Percentiles rank a stretch among this genome's conserved stretches.
Evolutionary conservation across 2,329 filamentous ascomycete species (phyloP).

Genomic region (Fusarium pseudonygamai): DNA sequence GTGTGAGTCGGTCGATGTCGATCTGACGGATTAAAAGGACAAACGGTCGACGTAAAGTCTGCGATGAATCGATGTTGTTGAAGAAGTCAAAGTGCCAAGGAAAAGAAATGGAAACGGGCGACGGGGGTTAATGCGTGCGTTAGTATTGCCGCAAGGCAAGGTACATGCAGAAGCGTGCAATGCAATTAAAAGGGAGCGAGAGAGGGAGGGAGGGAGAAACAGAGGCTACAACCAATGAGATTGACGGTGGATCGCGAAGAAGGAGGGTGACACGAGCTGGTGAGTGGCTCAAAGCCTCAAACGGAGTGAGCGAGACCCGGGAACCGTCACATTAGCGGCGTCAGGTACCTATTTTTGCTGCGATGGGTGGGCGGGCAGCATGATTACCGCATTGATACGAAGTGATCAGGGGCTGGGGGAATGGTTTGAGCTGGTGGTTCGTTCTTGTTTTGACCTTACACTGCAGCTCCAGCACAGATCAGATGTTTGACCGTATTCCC

Average conservation of each 20-base stretch:
- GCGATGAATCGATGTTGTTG: constrained; percentile 36
- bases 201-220: constrained; percentile 26
- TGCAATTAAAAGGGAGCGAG: constrained; percentile 31
- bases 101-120: constrained; percentile 34
- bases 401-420: constrained; percentile 17
- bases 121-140: constrained; percentile 19
- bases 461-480: neutral
- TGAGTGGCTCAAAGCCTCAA: constrained; percentile 34
- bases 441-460: neutral
- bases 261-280: constrained; percentile 31
- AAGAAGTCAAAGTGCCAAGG: constrained; percentile 40
- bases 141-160: neutral
- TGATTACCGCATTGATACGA: constrained; percentile 32
- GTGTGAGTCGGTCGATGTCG: neutral
- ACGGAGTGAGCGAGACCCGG: constrained; percentile 13
- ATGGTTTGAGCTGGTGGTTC: neutral
- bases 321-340: constrained; percentile 18
- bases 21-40: constrained; percentile 5
- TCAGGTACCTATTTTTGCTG: constrained; percentile 24
- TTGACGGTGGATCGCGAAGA: constrained; percentile 18
- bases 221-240: constrained; percentile 22
- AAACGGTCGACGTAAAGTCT: constrained; percentile 19
- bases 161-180: neutral
- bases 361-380: neutral
- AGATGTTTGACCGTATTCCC: neutral